Evolutionary conservation across 306 rosid species (phyloP).

Genomic region (Trifolium subterraneum): DNA sequence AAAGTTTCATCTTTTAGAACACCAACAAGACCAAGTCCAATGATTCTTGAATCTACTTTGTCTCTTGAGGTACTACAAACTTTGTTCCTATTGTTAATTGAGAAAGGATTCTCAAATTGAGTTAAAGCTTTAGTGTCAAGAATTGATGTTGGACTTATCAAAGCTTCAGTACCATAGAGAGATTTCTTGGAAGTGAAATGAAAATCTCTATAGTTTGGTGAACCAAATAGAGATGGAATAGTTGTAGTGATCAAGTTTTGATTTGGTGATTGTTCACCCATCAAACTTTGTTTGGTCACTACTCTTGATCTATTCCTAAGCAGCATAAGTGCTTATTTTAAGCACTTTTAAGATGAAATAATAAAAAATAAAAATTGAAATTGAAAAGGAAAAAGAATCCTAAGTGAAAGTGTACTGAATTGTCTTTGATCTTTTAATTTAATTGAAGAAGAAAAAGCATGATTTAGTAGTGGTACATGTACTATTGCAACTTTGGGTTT

Average conservation of each 20-base stretch:
- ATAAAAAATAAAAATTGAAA: no score
- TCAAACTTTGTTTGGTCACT: slow-evolving; percentile 70
- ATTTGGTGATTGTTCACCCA: slow-evolving; percentile 77
- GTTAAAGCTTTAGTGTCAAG: slow-evolving; percentile 63
- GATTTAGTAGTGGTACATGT: slow-evolving; percentile 7
- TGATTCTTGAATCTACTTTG: slow-evolving; percentile 46
- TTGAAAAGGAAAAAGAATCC: slow-evolving; percentile 11
- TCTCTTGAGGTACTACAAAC: slow-evolving; percentile 49
- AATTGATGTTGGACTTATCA: slow-evolving; percentile 75
- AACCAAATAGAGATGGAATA: slow-evolving; percentile 61
- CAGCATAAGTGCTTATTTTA: slow-evolving; percentile 56
- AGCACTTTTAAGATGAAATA: slow-evolving; percentile 31
- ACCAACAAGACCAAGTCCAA: slow-evolving; percentile 78
- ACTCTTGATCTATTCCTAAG: slow-evolving; percentile 84
- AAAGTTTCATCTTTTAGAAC: slow-evolving; percentile 46
- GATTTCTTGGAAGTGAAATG: slow-evolving; percentile 55
- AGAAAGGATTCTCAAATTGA: slow-evolving; percentile 54
- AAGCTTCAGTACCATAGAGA: slow-evolving; percentile 53
- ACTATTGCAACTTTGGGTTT: slow-evolving; percentile 28
- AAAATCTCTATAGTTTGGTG: slow-evolving; percentile 64
- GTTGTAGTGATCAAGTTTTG: slow-evolving; percentile 38
- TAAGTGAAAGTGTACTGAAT: slow-evolving; percentile 11
- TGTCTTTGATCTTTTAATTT: slow-evolving; percentile 26
- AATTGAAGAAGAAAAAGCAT: slow-evolving; percentile 26
- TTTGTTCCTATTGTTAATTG: slow-evolving; percentile 29